Evolutionary conservation across 306 rosid species (phyloP).

Genomic region (Prunus armeniaca): DNA sequence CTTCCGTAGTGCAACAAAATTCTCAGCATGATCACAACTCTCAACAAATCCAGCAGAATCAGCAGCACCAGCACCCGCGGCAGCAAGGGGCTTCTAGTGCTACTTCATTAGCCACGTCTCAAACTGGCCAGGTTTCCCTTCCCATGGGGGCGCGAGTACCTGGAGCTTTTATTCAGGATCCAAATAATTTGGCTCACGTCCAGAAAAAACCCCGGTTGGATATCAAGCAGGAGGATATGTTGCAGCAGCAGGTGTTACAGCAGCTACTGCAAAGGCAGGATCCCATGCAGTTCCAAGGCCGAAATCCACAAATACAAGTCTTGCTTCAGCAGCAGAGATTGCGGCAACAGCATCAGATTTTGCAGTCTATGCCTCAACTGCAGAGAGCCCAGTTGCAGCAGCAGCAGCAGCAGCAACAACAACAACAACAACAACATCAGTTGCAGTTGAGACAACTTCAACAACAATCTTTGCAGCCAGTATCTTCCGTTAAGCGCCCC

Average conservation of each 20-base stretch:
- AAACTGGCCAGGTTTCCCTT: conserved; percentile 49
- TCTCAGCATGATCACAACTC: conserved; percentile 79
- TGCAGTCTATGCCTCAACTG: conserved; percentile 85
- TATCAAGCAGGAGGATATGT: conserved; percentile 76
- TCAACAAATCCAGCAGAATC: conserved; percentile 73
- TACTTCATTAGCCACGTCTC: conserved; percentile 57
- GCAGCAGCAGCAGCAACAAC: conserved; percentile 37
- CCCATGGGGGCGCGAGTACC: conserved; percentile 59
- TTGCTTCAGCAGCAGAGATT: conserved; percentile 80
- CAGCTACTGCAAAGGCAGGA: conserved; percentile 89
- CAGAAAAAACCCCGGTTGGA: conserved; percentile 80
- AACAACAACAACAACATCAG: neutral
- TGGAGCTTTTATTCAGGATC: conserved; percentile 74
- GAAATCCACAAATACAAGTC: conserved; percentile 73
- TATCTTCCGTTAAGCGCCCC: conserved; percentile 63
- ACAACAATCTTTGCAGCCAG: conserved; percentile 73
- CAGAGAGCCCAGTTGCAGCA: conserved; percentile 78
- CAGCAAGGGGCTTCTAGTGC: conserved; percentile 74
- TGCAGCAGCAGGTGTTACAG: conserved; percentile 77
- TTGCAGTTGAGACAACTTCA: conserved; percentile 77
- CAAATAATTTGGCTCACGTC: conserved; percentile 57
- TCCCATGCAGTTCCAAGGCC: conserved; percentile 67
- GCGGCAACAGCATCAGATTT: conserved; percentile 60
- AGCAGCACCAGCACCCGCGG: conserved; percentile 52
- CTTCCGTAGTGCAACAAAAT: conserved; percentile 77